Base-by-base conservation (phyloP, 306 rosid genomes). In the Spatholobus suberectus region DNA sequence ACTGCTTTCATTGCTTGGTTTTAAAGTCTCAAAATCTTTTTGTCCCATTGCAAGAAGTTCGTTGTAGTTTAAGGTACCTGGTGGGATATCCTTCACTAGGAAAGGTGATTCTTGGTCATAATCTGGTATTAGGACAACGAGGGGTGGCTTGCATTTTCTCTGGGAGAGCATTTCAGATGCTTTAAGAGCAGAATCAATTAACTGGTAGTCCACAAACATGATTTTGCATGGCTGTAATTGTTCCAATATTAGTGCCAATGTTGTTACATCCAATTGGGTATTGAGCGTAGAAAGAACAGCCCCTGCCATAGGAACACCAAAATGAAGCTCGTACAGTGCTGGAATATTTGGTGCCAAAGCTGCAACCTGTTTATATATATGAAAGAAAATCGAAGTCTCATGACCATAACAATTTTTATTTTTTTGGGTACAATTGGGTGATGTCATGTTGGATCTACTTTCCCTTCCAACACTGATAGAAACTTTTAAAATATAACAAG, bases 281-380 rank as follows among this genome's bases (percentile, higher is more conserved):
- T 95, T 93, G 21, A 95, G 97, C 1, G 97, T 87, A 76, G 90
- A 90, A 49, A 95, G 87, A 47, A 91, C 41, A 49, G 89, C 98
- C 26, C 96, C 99, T 0, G 95, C 90, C 99, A 95, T 95, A 4
- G 99, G 96, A 76, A 84, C 89, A 10, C 89, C 88, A 80, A 90
- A 93, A 77, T 95, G 97, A 37, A 95, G 93, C 89, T 95, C 98
- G 32, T 90, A 91, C 4, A 90, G 78, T 41, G 86, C 97, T 68
- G 98, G 98, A 65, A 90, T 68, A 40, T 95, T 93, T 27, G 97
- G 98, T 26, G 95, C 93, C 81, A 93, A 70, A 37, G 89, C 92
- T 13, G 79, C 95, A 72, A 93, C 97, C 98, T 95, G 84, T 52
- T 43, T 43, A 9, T 49, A 21, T 49, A 49, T 6, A 78, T 67